Conservation (phyloP, 169 alveolate species). For the Perkinsus marinus region DNA sequence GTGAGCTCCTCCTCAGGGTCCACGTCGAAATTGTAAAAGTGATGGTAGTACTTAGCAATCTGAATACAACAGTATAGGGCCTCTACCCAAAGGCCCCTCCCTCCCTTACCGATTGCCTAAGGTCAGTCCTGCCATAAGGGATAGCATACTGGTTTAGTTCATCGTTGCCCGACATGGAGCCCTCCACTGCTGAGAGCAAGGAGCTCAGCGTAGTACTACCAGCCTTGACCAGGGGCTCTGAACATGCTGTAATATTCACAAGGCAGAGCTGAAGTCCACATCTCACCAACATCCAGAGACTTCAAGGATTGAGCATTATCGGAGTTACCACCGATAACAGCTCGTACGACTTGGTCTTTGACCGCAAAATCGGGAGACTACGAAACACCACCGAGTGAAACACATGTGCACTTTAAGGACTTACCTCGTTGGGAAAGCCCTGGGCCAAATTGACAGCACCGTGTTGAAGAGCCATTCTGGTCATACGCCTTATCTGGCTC, state of each 20-base stretch:
- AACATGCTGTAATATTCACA: neutral
- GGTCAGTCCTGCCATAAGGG: neutral
- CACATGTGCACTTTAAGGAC: neutral
- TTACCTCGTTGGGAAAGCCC: conserved; percentile 5
- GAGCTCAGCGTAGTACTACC: neutral
- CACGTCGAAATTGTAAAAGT: neutral
- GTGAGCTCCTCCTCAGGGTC: neutral
- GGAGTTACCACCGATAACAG: neutral
- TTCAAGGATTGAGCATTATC: neutral
- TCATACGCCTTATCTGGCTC: neutral
- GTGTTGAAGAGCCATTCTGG: neutral
- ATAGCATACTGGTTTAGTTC: neutral
- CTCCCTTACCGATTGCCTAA: neutral
- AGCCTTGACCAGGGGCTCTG: neutral
- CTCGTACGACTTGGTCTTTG: neutral
- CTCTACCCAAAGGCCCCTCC: no score
- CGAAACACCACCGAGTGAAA: neutral
- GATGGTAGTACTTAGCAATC: neutral
- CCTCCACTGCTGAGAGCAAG: neutral
- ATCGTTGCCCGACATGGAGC: neutral
- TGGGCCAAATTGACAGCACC: neutral
- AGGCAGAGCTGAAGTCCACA: neutral
- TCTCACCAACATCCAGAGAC: neutral
- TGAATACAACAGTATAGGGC: neutral
- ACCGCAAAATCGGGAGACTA: neutral